Base-by-base conservation (phyloP, 2,329 filamentous ascomycete genomes). In the Apiospora hydei region DNA sequence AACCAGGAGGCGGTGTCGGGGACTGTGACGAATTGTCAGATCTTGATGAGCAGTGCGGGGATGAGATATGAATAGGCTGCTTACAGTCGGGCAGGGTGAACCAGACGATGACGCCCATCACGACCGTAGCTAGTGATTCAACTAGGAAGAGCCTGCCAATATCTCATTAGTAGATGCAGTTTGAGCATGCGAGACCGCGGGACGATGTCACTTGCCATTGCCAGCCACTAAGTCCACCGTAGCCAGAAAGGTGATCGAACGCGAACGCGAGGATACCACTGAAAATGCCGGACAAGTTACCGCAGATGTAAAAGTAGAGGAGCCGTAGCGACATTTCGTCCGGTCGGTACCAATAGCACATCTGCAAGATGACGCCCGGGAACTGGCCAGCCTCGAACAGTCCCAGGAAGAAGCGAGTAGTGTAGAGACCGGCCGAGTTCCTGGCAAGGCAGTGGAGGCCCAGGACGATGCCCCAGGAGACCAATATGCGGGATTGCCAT, bases 31-130 rank as follows among this genome's bases (percentile, higher is more conserved):
- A n/a, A n/a, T n/a, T n/a, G n/a, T n/a, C n/a, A n/a, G n/a, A n/a
- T n/a, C n/a, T n/a, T n/a, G n/a, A n/a, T n/a, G n/a, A n/a, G n/a
- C n/a, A n/a, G n/a, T n/a, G n/a, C n/a, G n/a, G n/a, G n/a, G n/a
- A n/a, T n/a, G n/a, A n/a, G n/a, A n/a, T n/a, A n/a, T n/a, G n/a
- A n/a, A n/a, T n/a, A n/a, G n/a, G n/a, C n/a, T n/a, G n/a, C n/a
- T n/a, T 77, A 86, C 85, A 88, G 74, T 90, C 87, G 0, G 88
- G 88, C 0, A 90, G 80, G 0, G 86, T 70, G 69, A 90, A 88
- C 79, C 85, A 88, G 16, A 89, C 83, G 6, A 82, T 76, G 4
- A 86, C 76, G 10, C 87, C 85, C 0, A 86, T 67, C 1, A 85
- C 69, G 10, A 88, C 79, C 0, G 87, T 89, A 16, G 82, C 77